Base-by-base conservation (phyloP, 2,329 filamentous ascomycete genomes). In the Alternaria postmessia region DNA sequence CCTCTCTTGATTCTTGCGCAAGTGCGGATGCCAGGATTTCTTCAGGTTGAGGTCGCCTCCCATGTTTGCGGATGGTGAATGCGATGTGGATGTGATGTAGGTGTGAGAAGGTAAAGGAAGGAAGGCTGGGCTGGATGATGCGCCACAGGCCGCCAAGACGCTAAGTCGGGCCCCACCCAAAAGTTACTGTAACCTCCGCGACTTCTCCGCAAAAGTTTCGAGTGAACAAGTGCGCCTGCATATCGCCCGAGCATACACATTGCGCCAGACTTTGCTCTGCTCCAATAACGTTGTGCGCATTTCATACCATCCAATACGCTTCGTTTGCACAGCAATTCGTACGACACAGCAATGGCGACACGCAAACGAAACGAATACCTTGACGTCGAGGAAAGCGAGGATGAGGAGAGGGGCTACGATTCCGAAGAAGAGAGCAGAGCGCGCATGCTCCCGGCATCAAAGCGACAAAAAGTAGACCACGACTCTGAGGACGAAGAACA, bases 31-130 rank as follows among this genome's bases (percentile, higher is more conserved):
- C 89, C 71, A 99, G 84, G 92, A 87, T 78, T 89, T 89, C 82
- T 97, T 97, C 72, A 96, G 82, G 76, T 98, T 97, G 75, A 99
- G 87, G 85, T 98, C 94, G 76, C 93, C 93, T 83, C 94, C 94
- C 91, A 96, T 97, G 66, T 81, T 91, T 82, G 71, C 78, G 52
- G 57, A 26, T 28, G 52, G 16, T 38, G 34, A 16, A 36, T n/a
- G 20, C 20, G 49, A 7, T 20, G 24, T 18, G n/a, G 41, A n/a
- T 24, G 56, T 22, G n/a, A 9, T 14, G 56, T 44, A 26, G 28
- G 48, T 28, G 38, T 54, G 42, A 22, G 46, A 56, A 34, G 32
- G 11, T 18, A 20, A 46, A 47, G 47, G 55, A 62, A 63, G 60
- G 61, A 52, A 59, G 57, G 49, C 43, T 30, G 7, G 18, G 24